These are phyloP conservation scores for Gloeostereum incarnatum DNA, from an alignment of 768 basidiomycete genomes.

Conservation along the genomic window DNA sequence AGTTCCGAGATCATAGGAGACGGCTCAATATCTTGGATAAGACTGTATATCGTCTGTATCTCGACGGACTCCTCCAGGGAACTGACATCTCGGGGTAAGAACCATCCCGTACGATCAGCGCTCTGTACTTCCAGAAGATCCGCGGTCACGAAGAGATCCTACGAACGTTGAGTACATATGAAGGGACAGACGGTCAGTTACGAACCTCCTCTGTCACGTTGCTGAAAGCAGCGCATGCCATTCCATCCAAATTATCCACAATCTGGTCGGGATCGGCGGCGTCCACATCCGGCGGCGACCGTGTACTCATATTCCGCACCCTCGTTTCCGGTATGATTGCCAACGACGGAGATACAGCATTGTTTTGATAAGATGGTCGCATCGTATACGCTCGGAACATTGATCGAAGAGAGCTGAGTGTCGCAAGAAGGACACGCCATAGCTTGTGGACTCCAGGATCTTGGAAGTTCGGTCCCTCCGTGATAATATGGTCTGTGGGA, in stretches of 20 bases:
- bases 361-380: too few relatives aligned
- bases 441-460: slow-evolving; percentile 36
- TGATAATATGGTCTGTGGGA: slow-evolving; percentile 41
- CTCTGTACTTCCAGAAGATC: slow-evolving; percentile 79
- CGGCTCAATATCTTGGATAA: slow-evolving; percentile 64
- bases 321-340: slow-evolving; percentile 13
- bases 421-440: slow-evolving; percentile 34
- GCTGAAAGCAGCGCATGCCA: slow-evolving; percentile 65
- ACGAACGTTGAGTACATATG: slow-evolving; percentile 5
- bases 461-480: slow-evolving; percentile 27
- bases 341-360: too few relatives aligned
- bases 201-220: slow-evolving; percentile 73
- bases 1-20: slow-evolving; percentile 66
- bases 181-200: slow-evolving; percentile 1
- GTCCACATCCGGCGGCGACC: slow-evolving; percentile 56
- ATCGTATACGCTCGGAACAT: slow-evolving; percentile 48
- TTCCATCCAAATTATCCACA: slow-evolving; percentile 70
- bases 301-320: slow-evolving; percentile 24
- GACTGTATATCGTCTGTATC: slow-evolving; percentile 70
- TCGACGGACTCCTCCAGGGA: slow-evolving; percentile 56
- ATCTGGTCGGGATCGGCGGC: slow-evolving; percentile 56
- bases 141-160: slow-evolving; percentile 73
- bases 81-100: slow-evolving; percentile 45
- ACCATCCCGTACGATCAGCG: slow-evolving; percentile 76
- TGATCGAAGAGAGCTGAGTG: slow-evolving; percentile 27